Evolutionary conservation across 1,284 basidiomycete species (phyloP).

Genomic region (Puccinia horiana): DNA sequence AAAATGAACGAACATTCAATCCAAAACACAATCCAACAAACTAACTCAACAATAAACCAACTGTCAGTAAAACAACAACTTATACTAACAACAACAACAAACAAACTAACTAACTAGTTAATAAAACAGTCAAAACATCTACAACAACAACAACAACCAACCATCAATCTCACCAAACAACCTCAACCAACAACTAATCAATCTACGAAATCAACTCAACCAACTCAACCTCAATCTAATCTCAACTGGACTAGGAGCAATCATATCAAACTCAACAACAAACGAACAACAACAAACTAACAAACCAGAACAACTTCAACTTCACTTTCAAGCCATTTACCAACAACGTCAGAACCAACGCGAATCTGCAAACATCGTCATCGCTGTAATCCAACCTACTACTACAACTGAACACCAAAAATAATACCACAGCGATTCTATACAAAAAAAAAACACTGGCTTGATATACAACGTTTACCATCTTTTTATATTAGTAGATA

Average conservation of each 20-base stretch:
- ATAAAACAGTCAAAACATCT: background rate
- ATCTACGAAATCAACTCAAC: background rate
- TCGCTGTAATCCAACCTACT: background rate
- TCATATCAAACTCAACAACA: background rate
- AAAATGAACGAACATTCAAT: too few species aligned
- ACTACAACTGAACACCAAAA: too few species aligned
- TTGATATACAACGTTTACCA: too few species aligned
- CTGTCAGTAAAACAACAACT: background rate
- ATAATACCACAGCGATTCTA: too few species aligned
- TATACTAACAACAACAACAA: background rate
- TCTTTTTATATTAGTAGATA: too few species aligned
- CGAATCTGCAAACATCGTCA: background rate
- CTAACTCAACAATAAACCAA: background rate
- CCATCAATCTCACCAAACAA: background rate
- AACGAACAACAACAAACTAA: background rate
- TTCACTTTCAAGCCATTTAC: background rate
- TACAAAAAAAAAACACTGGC: too few species aligned
- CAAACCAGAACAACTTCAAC: background rate
- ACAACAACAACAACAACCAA: background rate
- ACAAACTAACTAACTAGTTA: background rate
- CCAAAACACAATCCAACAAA: too few species aligned
- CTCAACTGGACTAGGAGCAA: background rate
- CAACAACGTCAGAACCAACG: slow-evolving; percentile 13
- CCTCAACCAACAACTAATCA: background rate
- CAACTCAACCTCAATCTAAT: background rate